These are phyloP conservation scores for Aegilops bicornis DNA, from an alignment of 176 grass and related monocot species.

Conservation along the genomic window DNA sequence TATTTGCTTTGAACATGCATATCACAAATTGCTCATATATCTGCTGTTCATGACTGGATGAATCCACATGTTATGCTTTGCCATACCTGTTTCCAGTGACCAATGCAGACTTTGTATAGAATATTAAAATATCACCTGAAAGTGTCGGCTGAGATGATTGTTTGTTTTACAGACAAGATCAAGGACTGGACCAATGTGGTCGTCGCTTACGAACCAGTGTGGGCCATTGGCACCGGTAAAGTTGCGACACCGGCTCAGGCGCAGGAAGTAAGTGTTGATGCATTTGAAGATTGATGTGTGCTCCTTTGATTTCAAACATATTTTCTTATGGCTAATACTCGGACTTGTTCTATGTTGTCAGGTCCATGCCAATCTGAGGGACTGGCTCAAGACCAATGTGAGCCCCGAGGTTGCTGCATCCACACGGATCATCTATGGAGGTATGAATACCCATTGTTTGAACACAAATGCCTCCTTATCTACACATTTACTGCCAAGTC, in stretches of 20 bases:
- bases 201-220: conserved; percentile 93
- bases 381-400: conserved; percentile 75
- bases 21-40: neutral
- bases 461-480: neutral
- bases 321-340: neutral
- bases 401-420: conserved; percentile 79
- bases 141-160: conserved; percentile 1
- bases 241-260: conserved; percentile 91
- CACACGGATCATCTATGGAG: conserved; percentile 85
- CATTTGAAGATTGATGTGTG: neutral
- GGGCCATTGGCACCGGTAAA: conserved; percentile 99
- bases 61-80: neutral
- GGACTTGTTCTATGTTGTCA: conserved; percentile 22
- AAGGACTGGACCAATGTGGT: conserved; percentile 88
- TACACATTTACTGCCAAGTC: neutral
- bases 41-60: neutral
- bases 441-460: conserved; percentile 30
- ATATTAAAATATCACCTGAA: neutral
- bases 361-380: conserved; percentile 72
- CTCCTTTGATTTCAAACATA: neutral
- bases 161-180: conserved; percentile 68
- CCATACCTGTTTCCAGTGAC: neutral
- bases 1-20: neutral
- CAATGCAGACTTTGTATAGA: neutral
- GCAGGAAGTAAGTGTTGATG: conserved; percentile 77